Base-by-base conservation (phyloP, 2,329 filamentous ascomycete species). In the Botrytis galanthina region DNA sequence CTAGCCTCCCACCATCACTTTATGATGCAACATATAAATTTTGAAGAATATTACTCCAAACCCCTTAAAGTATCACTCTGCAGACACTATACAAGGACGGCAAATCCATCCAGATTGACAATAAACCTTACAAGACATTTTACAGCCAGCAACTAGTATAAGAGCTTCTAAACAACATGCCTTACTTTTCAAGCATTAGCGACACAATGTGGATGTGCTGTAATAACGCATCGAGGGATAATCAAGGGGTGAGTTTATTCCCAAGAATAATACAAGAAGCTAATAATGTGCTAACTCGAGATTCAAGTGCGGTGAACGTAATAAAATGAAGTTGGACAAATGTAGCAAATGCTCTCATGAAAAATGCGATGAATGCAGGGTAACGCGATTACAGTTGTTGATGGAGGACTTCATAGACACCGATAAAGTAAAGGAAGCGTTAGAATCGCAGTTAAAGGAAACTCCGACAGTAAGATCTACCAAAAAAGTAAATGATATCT, bases 181-280 rank as follows among this genome's bases (percentile, higher is more conserved):
- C 66, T 69, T 69, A 57, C n/a, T 57, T 26, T 57, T 69, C 48
- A 20, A 69, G 35, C 51, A 39, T 69, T 18, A 69, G 48, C 20
- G 66, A 69, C 18, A 69, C 66, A 20, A 69, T 69, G 66, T 69
- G 66, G 66, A 22, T 69, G 35, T 69, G 66, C 48, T 69, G 66
- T 14, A 1, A 69, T 32, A 44, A 18, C 2, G 10, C 5, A 37
- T 42, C 48, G 12, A 7, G 26, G 8, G 39, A 29, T n/a, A 32
- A 26, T 32, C 35, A 22, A 16, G 37, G 35, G 22, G 66, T 69
- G 12, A 44, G 48, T 57, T 42, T 44, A 5, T 18, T 57, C 26
- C 22, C 4, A 12, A 20, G 29, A 20, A 29, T 5, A 29, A 9
- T 12, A 32, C n/a, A 42, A 42, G 48, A 39, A 2, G 5, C 7